These are phyloP conservation scores for Nitzschia sp. DNA, from an alignment of 108 stramenopile species.

Conservation along the genomic window DNA sequence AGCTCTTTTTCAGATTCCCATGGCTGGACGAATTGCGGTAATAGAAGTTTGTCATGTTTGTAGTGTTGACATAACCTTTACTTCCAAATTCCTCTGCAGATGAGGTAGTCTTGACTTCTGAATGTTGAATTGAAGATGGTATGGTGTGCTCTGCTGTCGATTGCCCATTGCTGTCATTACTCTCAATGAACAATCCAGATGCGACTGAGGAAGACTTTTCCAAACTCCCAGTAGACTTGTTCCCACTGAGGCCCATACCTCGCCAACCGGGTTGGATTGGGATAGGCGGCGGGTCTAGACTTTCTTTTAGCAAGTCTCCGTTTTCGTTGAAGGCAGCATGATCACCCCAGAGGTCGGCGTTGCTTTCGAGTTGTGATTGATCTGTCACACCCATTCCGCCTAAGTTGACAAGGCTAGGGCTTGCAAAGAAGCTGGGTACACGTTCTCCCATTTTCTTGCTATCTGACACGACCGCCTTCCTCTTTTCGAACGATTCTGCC, in stretches of 20 bases:
- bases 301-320: not conserved
- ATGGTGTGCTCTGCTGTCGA: constrained; percentile 34
- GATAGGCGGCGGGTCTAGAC: constrained; percentile 14
- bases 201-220: constrained; percentile 50
- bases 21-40: constrained; percentile 57
- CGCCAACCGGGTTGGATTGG: constrained; percentile 68
- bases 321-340: not conserved
- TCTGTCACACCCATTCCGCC: constrained; percentile 72
- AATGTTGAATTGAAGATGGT: not conserved
- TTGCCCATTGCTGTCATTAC: constrained; percentile 47
- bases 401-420: constrained; percentile 76
- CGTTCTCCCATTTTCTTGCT: constrained; percentile 44
- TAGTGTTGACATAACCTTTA: constrained; percentile 69
- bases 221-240: constrained; percentile 69
- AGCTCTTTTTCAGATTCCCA: constrained; percentile 19
- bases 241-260: constrained; percentile 79
- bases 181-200: constrained; percentile 77
- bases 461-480: constrained; percentile 15
- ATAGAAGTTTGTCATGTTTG: constrained; percentile 89
- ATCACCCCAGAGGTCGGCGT: no score
- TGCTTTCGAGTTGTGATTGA: constrained; percentile 37
- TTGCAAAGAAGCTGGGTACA: constrained; percentile 80
- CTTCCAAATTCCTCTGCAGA: not conserved
- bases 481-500: constrained; percentile 66
- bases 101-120: not conserved